These are phyloP conservation scores for Leccinum disarticulatum DNA, from an alignment of 768 basidiomycete species.

Conservation along the genomic window DNA sequence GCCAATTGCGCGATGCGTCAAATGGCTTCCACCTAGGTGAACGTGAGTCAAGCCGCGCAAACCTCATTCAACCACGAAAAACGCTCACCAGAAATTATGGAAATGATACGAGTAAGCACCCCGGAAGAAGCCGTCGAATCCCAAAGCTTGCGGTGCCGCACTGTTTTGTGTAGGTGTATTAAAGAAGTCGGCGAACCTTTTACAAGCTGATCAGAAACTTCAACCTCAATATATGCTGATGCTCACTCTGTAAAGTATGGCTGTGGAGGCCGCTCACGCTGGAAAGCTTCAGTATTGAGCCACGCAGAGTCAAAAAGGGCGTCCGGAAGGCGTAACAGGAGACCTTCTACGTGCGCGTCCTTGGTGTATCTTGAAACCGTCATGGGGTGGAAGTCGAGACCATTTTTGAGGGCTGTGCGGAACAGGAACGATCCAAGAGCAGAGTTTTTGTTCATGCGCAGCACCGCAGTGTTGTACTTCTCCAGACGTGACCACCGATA, in stretches of 20 bases:
- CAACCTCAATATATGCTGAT: background rate
- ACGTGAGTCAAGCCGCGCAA: background rate
- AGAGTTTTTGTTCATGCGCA: conserved; percentile 90
- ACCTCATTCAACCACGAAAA: background rate
- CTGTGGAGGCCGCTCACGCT: conserved; percentile 89
- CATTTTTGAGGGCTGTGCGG: conserved; percentile 91
- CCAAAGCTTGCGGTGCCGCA: conserved; percentile 83
- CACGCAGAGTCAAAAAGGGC: conserved; percentile 97
- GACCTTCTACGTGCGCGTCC: conserved; percentile 81
- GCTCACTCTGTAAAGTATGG: conserved; percentile 87
- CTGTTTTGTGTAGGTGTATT: conserved; percentile 70
- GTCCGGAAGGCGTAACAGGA: conserved; percentile 88
- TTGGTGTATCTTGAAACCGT: conserved; percentile 87
- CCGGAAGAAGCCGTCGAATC: conserved; percentile 94
- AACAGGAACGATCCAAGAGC: conserved; percentile 93
- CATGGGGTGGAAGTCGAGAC: conserved; percentile 97
- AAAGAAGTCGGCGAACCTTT: conserved; percentile 87
- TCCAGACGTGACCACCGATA: conserved; percentile 93
- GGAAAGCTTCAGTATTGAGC: conserved; percentile 91
- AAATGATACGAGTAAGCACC: conserved; percentile 97
- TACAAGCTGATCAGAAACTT: background rate
- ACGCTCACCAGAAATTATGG: conserved; percentile 83
- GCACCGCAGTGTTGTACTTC: conserved; percentile 95
- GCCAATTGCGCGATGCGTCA: conserved; percentile 91
- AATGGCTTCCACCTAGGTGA: conserved; percentile 89